Evolutionary conservation across 352 stramenopile species (phyloP).

Genomic region (Nothophytophthora sp.): DNA sequence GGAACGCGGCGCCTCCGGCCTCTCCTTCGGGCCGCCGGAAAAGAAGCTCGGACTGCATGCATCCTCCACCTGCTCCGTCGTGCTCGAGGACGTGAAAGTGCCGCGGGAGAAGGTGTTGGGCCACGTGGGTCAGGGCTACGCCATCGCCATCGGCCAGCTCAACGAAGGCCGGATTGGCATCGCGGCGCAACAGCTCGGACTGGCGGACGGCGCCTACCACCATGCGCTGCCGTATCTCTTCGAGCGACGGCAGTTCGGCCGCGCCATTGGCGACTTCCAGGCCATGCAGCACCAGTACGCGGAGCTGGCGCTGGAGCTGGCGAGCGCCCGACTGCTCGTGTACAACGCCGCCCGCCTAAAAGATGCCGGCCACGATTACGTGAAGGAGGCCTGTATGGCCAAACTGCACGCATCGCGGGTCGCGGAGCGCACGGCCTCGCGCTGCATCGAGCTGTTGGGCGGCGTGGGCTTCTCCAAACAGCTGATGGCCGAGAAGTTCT

Average conservation of each 20-base stretch:
- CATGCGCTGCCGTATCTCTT: conserved; percentile 93
- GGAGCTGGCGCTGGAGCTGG: conserved; percentile 89
- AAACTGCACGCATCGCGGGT: conserved; percentile 93
- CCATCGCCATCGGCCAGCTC: conserved; percentile 95
- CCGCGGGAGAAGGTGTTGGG: conserved; percentile 88
- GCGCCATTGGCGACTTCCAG: conserved; percentile 91
- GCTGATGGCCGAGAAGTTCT: conserved; percentile 93
- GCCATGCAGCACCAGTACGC: conserved; percentile 95
- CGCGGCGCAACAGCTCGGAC: conserved; percentile 93
- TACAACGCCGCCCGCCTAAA: conserved; percentile 94
- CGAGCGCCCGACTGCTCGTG: conserved; percentile 87
- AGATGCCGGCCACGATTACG: conserved; percentile 87
- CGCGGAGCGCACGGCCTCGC: conserved; percentile 89
- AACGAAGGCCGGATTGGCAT: conserved; percentile 95
- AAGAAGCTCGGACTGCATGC: conserved; percentile 95
- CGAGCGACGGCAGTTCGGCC: conserved; percentile 93
- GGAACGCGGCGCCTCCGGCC: conserved; percentile 81
- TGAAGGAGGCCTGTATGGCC: conserved; percentile 94
- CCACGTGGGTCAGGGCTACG: conserved; percentile 88
- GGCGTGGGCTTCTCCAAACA: conserved; percentile 93
- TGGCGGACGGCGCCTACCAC: conserved; percentile 93
- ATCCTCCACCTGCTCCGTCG: conserved; percentile 92
- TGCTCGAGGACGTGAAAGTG: conserved; percentile 92
- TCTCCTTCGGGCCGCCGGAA: conserved; percentile 90
- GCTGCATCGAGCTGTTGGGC: conserved; percentile 93